Base-by-base conservation (phyloP, 768 basidiomycete genomes). In the Kwoniella shandongensis region DNA sequence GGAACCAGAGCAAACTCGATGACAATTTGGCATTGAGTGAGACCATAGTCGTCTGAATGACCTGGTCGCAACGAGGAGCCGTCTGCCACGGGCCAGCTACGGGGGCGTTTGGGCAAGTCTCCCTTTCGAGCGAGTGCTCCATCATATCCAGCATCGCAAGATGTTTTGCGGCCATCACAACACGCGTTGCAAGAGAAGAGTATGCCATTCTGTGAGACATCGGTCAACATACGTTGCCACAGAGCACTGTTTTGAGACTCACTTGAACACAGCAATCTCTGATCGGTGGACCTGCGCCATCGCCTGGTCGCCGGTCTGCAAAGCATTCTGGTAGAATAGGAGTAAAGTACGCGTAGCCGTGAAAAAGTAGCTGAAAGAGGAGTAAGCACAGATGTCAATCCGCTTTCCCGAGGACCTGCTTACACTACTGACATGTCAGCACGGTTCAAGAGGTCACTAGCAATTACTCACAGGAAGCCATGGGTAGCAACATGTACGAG, bases 231-330 rank as follows among this genome's bases (percentile, higher is more conserved):
- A 26, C 12, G 10, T 50, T 30, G 51, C 3, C 32, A 39, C 3
- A 7, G 25, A 11, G 20, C 38, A 23, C 17, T 4, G 26, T 7
- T 27, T 55, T 22, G 10, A 7, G 8, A 61, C 66, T 61, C 49
- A 67, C 66, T 56, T 49, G 52, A 68, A 65, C 2, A 61, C 59
- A 4, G 54, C 54, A 18, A 68, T 61, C 51, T 68, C 66, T 12
- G 32, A 44, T 2, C 36, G 39, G 20, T 59, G 49, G 17, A 54
- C 38, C 12, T 46, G 44, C 2, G 57, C 63, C 3, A 61, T 22
- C 20, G 15, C 23, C 4, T 29, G 22, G 41, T 68, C 66, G 8
- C 42, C 42, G 4, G 49, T 57, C 23, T 57, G 59, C 13, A 65
- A 47, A 4, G 66, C 63, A 2, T 55, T 47, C 40, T 68, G 63